Evolutionary conservation across 2,329 filamentous ascomycete genomes (phyloP).

Genomic region (Fusarium tupiense): DNA sequence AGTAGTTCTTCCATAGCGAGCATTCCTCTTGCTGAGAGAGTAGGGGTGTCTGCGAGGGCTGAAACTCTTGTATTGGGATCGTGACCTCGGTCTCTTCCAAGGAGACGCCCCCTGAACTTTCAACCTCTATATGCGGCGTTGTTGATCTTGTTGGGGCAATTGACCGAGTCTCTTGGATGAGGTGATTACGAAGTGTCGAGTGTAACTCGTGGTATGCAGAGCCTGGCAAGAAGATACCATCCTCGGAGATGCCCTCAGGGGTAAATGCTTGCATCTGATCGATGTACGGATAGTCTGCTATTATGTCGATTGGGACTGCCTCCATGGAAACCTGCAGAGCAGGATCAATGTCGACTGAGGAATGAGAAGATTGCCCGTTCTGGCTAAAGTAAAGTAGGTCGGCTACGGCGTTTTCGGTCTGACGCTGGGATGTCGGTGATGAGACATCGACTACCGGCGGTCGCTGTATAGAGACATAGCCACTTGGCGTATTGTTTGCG

Average conservation of each 20-base stretch:
- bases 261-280: slow-evolving; percentile 46
- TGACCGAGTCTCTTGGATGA: slow-evolving; percentile 56
- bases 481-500: slow-evolving; percentile 1
- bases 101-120: slow-evolving; percentile 8
- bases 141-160: slow-evolving; percentile 48
- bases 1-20: slow-evolving; percentile 53
- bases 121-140: slow-evolving; percentile 34
- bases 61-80: slow-evolving; percentile 29
- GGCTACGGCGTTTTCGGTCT: slow-evolving; percentile 50
- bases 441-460: slow-evolving; percentile 10
- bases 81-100: slow-evolving; percentile 19
- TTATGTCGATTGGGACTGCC: slow-evolving; percentile 26
- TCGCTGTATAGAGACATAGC: slow-evolving; percentile 10
- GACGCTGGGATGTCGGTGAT: slow-evolving; percentile 40
- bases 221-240: slow-evolving; percentile 58
- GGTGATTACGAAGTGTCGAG: slow-evolving; percentile 55
- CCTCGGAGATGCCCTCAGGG: slow-evolving; percentile 47
- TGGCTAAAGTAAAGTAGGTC: slow-evolving; percentile 50
- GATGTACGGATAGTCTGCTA: slow-evolving; percentile 38
- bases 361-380: slow-evolving; percentile 36
- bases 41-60: slow-evolving; percentile 20
- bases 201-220: slow-evolving; percentile 59
- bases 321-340: slow-evolving; percentile 35
- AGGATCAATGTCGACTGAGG: slow-evolving; percentile 31
- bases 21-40: slow-evolving; percentile 47